phyloP scores from a whole-genome alignment of 345 rosid species.

The Sonneratia caseolaris region DNA sequence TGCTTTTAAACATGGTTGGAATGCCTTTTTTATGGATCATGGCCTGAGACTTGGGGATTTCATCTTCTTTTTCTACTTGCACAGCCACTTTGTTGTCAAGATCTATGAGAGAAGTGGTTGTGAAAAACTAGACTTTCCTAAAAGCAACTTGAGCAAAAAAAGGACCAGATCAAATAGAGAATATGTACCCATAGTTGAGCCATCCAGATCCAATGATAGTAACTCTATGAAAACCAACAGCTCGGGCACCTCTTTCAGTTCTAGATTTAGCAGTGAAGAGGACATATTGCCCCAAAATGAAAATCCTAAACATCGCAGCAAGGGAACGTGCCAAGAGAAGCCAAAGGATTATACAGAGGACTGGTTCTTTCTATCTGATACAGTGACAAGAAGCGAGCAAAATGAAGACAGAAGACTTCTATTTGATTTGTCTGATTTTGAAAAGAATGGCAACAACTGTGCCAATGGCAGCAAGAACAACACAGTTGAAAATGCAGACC shows the following conservation, averaged over 20 bases:
- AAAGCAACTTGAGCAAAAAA: conserved; percentile 13
- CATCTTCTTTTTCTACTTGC: conserved; percentile 20
- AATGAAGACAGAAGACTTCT: conserved; percentile 4
- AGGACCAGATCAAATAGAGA: not conserved
- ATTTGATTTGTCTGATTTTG: conserved; percentile 18
- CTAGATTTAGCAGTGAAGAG: not conserved
- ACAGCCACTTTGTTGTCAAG: conserved; percentile 26
- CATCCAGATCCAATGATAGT: no score
- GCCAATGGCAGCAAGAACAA: conserved; percentile 3
- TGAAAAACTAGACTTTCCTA: conserved; percentile 16
- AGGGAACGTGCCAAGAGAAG: not conserved
- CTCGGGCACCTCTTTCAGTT: not conserved
- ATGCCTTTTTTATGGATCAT: conserved; percentile 21
- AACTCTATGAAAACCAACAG: not conserved
- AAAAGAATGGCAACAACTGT: conserved; percentile 8
- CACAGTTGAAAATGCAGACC: conserved; percentile 1
- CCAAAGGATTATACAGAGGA: conserved; percentile 15
- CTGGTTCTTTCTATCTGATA: conserved; percentile 10
- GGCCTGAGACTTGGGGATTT: conserved; percentile 29
- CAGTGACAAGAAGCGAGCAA: conserved; percentile 10
- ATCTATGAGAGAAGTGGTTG: conserved; percentile 25
- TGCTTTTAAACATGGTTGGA: conserved; percentile 31
- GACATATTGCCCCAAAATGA: not conserved
- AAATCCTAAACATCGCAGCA: not conserved
- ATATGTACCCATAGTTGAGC: not conserved